These are phyloP conservation scores for Phytopythium aichiense DNA, from an alignment of 352 stramenopile species.

Conservation along the genomic window DNA sequence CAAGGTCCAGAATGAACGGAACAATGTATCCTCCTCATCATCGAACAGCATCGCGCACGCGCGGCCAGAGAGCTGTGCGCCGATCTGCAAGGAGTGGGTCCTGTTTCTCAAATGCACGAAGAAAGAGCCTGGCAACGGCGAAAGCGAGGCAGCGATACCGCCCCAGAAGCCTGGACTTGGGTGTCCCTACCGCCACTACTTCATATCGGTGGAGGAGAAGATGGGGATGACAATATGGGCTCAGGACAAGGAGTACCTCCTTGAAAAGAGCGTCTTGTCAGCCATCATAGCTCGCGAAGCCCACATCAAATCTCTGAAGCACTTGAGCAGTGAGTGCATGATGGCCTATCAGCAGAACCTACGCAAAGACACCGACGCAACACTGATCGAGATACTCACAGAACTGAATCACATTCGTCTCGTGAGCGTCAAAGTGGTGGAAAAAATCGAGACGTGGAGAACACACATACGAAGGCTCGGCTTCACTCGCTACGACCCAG, in stretches of 20 bases:
- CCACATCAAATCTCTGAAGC: conserved; percentile 30
- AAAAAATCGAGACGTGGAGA: conserved; percentile 63
- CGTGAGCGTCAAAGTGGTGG: conserved; percentile 65
- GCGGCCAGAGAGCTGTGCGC: conserved; percentile 29
- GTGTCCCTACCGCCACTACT: conserved; percentile 72
- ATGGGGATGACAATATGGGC: conserved; percentile 50
- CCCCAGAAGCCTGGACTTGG: conserved; percentile 31
- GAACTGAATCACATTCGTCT: conserved; percentile 58
- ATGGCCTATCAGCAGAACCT: conserved; percentile 61
- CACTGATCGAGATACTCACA: conserved; percentile 29
- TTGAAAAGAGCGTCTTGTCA: conserved; percentile 54
- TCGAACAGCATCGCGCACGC: conserved; percentile 29
- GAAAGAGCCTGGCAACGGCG: background rate
- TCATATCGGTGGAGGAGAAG: conserved; percentile 66
- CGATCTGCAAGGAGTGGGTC: conserved; percentile 71
- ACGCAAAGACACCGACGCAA: conserved; percentile 31
- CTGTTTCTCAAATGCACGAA: conserved; percentile 55
- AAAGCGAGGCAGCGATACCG: conserved; percentile 3
- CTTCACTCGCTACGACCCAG: conserved; percentile 35
- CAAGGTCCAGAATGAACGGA: background rate
- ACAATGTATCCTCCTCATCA: background rate
- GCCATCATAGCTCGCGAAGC: conserved; percentile 64
- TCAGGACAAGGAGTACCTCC: conserved; percentile 53
- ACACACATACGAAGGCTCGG: conserved; percentile 43
- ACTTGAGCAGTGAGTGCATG: conserved; percentile 55